A percentile compares a stretch with the other conserved stretches of the same genome.
Evolutionary conservation across 192 early-diverging fungal species (phyloP).

Genomic region (Mortierella antarctica): DNA sequence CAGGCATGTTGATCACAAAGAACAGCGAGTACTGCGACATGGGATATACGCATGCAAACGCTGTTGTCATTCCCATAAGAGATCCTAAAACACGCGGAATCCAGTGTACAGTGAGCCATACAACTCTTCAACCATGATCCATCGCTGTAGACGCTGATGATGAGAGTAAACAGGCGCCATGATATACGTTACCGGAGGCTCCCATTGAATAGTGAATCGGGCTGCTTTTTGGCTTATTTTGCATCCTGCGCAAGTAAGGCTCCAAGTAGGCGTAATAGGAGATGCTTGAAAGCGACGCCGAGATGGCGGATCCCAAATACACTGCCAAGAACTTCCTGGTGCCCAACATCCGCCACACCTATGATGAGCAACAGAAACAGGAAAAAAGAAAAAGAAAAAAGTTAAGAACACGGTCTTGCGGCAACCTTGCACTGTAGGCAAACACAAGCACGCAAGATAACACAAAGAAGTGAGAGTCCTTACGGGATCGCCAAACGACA

Average conservation of each 20-base stretch:
- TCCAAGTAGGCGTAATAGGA: slow-evolving; percentile 52
- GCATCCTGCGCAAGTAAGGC: slow-evolving; percentile 41
- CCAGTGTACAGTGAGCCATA: too few relatives aligned
- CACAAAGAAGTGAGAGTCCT: neutral
- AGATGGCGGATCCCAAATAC: slow-evolving; percentile 55
- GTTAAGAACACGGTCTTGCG: neutral
- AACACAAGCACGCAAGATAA: neutral
- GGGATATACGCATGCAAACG: slow-evolving; percentile 58
- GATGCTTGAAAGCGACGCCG: slow-evolving; percentile 49
- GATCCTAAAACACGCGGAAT: neutral
- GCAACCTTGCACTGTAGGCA: neutral
- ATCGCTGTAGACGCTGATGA: too few relatives aligned
- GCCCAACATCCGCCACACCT: slow-evolving; percentile 51
- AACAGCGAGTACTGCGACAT: slow-evolving; percentile 58
- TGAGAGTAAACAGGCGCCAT: too few relatives aligned
- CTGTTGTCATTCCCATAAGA: slow-evolving; percentile 62
- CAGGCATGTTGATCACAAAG: slow-evolving; percentile 65
- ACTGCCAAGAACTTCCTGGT: slow-evolving; percentile 55
- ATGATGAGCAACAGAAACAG: neutral
- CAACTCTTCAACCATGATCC: too few relatives aligned
- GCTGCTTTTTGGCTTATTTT: slow-evolving; percentile 21
- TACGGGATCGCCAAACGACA: slow-evolving; percentile 59
- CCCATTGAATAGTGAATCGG: slow-evolving; percentile 51
- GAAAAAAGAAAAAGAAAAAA: neutral
- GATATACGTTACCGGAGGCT: slow-evolving; percentile 53